A percentile compares a stretch with the other conserved stretches of the same genome.
phyloP scores from a whole-genome alignment of 2,329 filamentous ascomycete species.

The Diaporthe amygdali region DNA sequence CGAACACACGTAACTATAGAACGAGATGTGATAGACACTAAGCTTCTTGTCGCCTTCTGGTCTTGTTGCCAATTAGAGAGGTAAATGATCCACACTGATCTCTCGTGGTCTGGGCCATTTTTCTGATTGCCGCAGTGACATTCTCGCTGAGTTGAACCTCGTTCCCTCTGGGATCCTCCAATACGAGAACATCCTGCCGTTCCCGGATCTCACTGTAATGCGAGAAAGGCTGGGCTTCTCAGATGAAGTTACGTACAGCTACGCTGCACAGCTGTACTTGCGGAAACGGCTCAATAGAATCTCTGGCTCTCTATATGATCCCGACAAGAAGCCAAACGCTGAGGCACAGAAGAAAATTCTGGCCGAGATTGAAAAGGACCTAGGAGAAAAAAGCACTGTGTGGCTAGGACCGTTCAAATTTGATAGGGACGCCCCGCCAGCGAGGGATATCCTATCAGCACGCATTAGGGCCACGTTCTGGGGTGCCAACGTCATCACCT shows the following conservation, averaged over 20 bases:
- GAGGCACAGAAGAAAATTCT: constrained; percentile 41
- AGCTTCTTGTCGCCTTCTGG: constrained; percentile 83
- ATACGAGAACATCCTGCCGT: constrained; percentile 69
- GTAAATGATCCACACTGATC: constrained; percentile 45
- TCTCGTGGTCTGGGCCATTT: constrained; percentile 26
- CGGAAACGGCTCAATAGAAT: constrained; percentile 69
- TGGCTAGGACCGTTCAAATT: constrained; percentile 59
- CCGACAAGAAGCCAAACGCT: constrained; percentile 36
- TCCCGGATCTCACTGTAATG: constrained; percentile 64
- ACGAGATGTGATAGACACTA: constrained; percentile 57
- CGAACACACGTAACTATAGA: no score
- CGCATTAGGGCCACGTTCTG: constrained; percentile 93
- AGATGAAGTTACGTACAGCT: constrained; percentile 60
- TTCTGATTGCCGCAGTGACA: constrained; percentile 64
- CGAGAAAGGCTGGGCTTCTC: constrained; percentile 50
- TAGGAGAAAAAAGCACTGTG: constrained; percentile 40
- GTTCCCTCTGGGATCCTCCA: constrained; percentile 65
- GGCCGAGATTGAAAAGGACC: constrained; percentile 34
- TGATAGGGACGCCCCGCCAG: constrained; percentile 71
- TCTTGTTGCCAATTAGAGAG: constrained; percentile 92
- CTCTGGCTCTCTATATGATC: constrained; percentile 61
- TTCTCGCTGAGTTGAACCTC: constrained; percentile 81
- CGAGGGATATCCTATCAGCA: constrained; percentile 78
- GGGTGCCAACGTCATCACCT: constrained; percentile 88
- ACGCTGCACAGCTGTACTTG: constrained; percentile 67